These are phyloP conservation scores for Didymella glomerata DNA, from an alignment of 2,329 filamentous ascomycete species.

Conservation along the genomic window DNA sequence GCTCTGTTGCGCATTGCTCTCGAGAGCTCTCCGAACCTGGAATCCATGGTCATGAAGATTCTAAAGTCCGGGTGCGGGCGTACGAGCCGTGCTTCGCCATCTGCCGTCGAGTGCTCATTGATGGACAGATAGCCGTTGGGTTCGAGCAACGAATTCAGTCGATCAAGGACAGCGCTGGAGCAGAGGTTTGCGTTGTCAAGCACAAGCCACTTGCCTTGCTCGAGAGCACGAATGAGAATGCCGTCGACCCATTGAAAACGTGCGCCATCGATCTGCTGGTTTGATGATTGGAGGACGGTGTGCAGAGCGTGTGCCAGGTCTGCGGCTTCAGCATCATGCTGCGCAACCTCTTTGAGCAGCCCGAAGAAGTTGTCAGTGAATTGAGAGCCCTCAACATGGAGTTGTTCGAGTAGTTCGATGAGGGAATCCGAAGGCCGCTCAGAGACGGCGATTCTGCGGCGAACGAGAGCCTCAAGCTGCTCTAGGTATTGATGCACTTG, in stretches of 20 bases:
- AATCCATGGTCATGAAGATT: constrained; percentile 92
- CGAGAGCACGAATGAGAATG: constrained; percentile 84
- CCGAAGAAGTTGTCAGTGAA: constrained; percentile 13
- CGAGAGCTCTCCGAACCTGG: constrained; percentile 90
- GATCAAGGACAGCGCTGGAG: constrained; percentile 90
- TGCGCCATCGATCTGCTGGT: constrained; percentile 70
- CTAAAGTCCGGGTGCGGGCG: constrained; percentile 86
- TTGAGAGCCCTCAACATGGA: constrained; percentile 19
- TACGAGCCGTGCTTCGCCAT: constrained; percentile 82
- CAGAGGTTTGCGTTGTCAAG: constrained; percentile 98
- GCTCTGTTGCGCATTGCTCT: constrained; percentile 96
- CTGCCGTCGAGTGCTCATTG: constrained; percentile 87
- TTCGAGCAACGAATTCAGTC: constrained; percentile 92
- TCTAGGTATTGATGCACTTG: constrained; percentile 70
- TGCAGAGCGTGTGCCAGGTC: constrained; percentile 60
- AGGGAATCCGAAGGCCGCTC: constrained; percentile 18
- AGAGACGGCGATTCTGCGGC: constrained; percentile 41
- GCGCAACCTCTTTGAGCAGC: constrained; percentile 27
- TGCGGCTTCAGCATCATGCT: constrained; percentile 23
- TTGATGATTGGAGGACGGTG: constrained; percentile 61
- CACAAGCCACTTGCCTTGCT: constrained; percentile 89
- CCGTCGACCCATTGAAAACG: constrained; percentile 97
- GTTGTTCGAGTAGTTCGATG: constrained; percentile 34
- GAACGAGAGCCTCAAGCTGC: constrained; percentile 63
- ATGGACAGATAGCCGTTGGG: constrained; percentile 87